Conservation (phyloP, 1,284 basidiomycete genomes). For the Inonotus hispidus region DNA sequence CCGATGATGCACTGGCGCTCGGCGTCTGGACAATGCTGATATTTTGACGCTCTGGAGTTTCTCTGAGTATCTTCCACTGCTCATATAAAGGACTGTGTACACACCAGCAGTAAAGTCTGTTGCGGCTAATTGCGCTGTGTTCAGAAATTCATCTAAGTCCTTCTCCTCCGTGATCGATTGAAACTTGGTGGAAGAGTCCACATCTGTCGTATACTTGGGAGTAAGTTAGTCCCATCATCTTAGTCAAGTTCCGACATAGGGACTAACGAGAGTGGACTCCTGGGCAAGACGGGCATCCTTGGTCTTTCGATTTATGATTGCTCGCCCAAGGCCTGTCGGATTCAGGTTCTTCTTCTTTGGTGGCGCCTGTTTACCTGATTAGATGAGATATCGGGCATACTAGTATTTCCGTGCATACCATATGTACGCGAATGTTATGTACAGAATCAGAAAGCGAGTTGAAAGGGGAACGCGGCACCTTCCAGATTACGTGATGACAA, state of each 20-base stretch:
- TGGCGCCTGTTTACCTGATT: constrained; percentile 29
- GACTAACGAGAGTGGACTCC: constrained; percentile 72
- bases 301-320: constrained; percentile 83
- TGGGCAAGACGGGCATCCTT: constrained; percentile 74
- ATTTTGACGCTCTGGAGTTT: constrained; percentile 74
- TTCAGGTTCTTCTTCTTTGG: constrained; percentile 53
- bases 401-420: constrained; percentile 1
- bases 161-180: constrained; percentile 95
- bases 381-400: not conserved
- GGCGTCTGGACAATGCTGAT: constrained; percentile 82
- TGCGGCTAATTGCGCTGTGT: constrained; percentile 91
- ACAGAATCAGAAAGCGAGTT: not conserved
- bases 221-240: not conserved
- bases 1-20: constrained; percentile 34
- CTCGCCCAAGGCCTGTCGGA: constrained; percentile 79
- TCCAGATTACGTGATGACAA: no score
- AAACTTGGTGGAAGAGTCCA: constrained; percentile 65
- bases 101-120: constrained; percentile 95
- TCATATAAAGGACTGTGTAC: constrained; percentile 20
- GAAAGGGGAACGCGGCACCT: no score
- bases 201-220: constrained; percentile 72
- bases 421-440: not conserved
- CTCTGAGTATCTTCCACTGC: not conserved
- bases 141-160: constrained; percentile 95
- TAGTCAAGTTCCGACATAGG: not conserved